Evolutionary conservation across 129 eudicot genomes (phyloP).

Genomic region (Centrapalus pauciflorus): DNA sequence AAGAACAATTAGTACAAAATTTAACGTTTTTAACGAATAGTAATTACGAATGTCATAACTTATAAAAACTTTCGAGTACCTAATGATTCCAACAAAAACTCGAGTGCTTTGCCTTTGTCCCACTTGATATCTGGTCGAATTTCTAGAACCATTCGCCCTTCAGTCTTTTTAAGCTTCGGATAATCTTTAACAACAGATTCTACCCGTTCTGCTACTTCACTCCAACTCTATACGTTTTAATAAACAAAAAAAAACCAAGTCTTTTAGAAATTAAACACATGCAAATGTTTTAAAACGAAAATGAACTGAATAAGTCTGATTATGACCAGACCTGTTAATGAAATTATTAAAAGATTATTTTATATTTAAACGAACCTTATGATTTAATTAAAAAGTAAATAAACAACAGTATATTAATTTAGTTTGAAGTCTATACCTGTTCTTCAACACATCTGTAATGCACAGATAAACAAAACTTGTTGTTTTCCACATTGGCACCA

Average conservation of each 20-base stretch:
- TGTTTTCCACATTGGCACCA: constrained; percentile 85
- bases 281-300: too few relatives aligned
- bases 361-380: too few relatives aligned
- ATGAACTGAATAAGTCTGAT: too few relatives aligned
- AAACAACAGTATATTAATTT: not conserved
- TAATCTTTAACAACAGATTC: constrained; percentile 67
- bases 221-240: constrained; percentile 52
- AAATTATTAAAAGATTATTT: too few relatives aligned
- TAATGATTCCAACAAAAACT: constrained; percentile 76
- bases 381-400: too few relatives aligned
- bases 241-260: too few relatives aligned
- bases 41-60: not conserved
- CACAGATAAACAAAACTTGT: constrained; percentile 84
- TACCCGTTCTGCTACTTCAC: constrained; percentile 64
- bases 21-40: too few relatives aligned
- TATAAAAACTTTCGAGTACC: constrained; percentile 24
- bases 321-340: too few relatives aligned
- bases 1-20: not conserved
- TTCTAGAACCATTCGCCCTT: constrained; percentile 91
- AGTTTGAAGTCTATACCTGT: constrained; percentile 45
- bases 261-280: too few relatives aligned
- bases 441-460: constrained; percentile 90
- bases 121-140: constrained; percentile 92
- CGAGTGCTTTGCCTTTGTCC: constrained; percentile 97
- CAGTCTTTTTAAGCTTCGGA: constrained; percentile 60